These are phyloP conservation scores for Globisporangium rhizosaccharum DNA, from an alignment of 352 stramenopile genomes.

Conservation along the genomic window DNA sequence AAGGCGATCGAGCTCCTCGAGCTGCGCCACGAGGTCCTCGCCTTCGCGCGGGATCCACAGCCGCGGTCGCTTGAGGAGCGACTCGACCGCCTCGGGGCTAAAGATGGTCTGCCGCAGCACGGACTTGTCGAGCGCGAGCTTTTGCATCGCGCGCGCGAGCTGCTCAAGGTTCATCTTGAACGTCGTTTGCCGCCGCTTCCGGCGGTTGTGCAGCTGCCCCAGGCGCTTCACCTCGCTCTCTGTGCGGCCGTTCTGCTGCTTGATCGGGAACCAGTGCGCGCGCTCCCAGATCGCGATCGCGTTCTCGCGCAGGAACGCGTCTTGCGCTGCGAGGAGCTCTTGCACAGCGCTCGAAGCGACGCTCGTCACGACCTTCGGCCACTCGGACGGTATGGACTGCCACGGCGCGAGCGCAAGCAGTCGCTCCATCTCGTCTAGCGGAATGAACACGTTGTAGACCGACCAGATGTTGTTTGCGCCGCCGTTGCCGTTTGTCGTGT, in stretches of 20 bases:
- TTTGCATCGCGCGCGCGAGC: constrained; percentile 18
- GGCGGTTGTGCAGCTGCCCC: constrained; percentile 25
- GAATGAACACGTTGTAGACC: constrained; percentile 19
- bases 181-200: constrained; percentile 33
- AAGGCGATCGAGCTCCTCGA: constrained; percentile 24
- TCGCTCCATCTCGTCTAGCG: constrained; percentile 14
- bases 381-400: constrained; percentile 10
- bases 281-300: constrained; percentile 41
- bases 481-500: background rate
- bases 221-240: constrained; percentile 23
- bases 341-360: constrained; percentile 13
- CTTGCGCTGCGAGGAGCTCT: constrained; percentile 20
- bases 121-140: constrained; percentile 13
- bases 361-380: constrained; percentile 20
- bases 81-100: constrained; percentile 19
- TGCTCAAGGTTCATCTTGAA: constrained; percentile 32
- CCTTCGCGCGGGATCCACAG: constrained; percentile 36
- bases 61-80: constrained; percentile 27
- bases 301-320: constrained; percentile 30
- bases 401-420: constrained; percentile 12
- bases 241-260: constrained; percentile 30
- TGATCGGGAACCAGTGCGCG: constrained; percentile 47
- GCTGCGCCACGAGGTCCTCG: constrained; percentile 29
- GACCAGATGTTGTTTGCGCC: constrained; percentile 2
- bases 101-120: constrained; percentile 40